Conservation (phyloP, 192 early-diverging fungal genomes). For the Mortierella antarctica region DNA sequence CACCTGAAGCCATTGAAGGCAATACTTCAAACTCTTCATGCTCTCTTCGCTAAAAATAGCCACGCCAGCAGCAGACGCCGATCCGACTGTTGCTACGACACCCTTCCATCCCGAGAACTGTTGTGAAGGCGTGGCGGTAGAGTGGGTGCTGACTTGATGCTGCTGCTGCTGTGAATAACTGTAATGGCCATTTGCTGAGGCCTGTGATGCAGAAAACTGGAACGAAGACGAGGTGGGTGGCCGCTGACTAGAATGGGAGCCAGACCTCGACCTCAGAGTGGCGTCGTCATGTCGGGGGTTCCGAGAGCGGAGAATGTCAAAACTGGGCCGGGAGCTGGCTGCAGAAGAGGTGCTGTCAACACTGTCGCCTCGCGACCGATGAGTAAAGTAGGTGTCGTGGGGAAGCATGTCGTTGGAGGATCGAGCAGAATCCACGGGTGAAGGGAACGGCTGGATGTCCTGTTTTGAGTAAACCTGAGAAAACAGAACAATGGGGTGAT, state of each 20-base stretch:
- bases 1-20: slow-evolving; percentile 85
- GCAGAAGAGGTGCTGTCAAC: slow-evolving; percentile 32
- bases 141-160: slow-evolving; percentile 6
- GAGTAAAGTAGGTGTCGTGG: slow-evolving; percentile 48
- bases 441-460: slow-evolving; percentile 40
- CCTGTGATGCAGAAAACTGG: slow-evolving; percentile 14
- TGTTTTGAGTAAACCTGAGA: slow-evolving; percentile 45
- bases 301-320: slow-evolving; percentile 39
- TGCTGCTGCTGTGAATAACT: slow-evolving; percentile 18
- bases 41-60: slow-evolving; percentile 90
- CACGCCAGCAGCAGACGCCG: slow-evolving; percentile 73
- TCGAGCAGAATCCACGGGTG: slow-evolving; percentile 50
- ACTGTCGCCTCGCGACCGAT: slow-evolving; percentile 40
- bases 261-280: slow-evolving; percentile 33
- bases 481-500: neutral
- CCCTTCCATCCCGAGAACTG: slow-evolving; percentile 67
- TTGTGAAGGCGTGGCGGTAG: slow-evolving; percentile 14
- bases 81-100: slow-evolving; percentile 68
- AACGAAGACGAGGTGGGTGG: slow-evolving; percentile 33
- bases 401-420: slow-evolving; percentile 45
- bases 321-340: slow-evolving; percentile 36
- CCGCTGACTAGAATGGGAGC: slow-evolving; percentile 29
- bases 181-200: slow-evolving; percentile 11
- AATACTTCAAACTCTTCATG: slow-evolving; percentile 88
- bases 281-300: slow-evolving; percentile 42